A percentile compares a stretch with the other conserved stretches of the same genome.
phyloP scores from a whole-genome alignment of 2,329 filamentous ascomycete genomes.

The Calycina herbarum region DNA sequence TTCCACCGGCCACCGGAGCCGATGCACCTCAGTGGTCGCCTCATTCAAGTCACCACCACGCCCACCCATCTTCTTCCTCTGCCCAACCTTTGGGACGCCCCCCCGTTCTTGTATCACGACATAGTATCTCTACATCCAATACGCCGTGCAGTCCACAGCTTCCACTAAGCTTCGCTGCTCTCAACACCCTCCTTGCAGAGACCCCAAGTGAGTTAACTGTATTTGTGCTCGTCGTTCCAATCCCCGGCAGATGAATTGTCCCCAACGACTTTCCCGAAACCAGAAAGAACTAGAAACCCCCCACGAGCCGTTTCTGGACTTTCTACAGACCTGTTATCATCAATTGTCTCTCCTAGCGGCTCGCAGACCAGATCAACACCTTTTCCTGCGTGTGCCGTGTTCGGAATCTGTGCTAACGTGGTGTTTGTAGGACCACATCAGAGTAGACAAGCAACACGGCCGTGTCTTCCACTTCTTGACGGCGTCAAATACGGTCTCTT shows the following conservation, averaged over 20 bases:
- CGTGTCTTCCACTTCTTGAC: not conserved
- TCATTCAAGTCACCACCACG: not conserved
- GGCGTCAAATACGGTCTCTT: not conserved
- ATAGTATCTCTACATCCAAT: slow-evolving; percentile 7
- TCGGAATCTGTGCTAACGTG: slow-evolving; percentile 8
- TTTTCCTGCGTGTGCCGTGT: not conserved
- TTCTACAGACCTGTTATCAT: not conserved
- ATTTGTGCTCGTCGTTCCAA: slow-evolving; percentile 1
- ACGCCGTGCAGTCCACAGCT: slow-evolving; percentile 4
- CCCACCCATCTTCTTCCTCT: not conserved
- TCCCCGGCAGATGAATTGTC: not conserved
- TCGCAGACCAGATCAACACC: not conserved
- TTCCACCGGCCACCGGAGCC: not conserved
- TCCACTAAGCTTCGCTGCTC: not conserved
- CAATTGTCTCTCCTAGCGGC: not conserved
- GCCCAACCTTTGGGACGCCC: not conserved
- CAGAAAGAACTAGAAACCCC: not conserved
- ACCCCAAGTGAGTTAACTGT: not conserved
- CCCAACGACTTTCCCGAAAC: not conserved
- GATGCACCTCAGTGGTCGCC: not conserved
- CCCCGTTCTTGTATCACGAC: slow-evolving; percentile 16
- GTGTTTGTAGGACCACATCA: slow-evolving; percentile 9
- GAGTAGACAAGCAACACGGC: not conserved
- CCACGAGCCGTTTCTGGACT: not conserved
- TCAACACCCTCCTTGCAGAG: not conserved